Evolutionary conservation across 2,329 filamentous ascomycete genomes (phyloP), one percentile per base, ranked within the genome.

Genomic region (Penicillium sp.): DNA sequence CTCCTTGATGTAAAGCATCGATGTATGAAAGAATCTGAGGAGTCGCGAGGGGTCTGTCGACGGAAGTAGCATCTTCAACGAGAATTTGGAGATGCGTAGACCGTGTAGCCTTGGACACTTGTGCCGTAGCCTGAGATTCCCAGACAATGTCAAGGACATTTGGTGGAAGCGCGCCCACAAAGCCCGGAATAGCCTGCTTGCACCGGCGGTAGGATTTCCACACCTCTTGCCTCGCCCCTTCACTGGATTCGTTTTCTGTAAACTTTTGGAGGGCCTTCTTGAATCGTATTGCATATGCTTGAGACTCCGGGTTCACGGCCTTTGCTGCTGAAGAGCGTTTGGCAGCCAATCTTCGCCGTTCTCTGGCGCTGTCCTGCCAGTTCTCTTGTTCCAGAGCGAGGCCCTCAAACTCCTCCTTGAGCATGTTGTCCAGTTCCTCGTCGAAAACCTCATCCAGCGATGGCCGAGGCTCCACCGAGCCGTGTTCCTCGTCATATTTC

Each of bases 131-230:
- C 54, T 76, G 75, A 1, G 82, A 80, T 38, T 77, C 72, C 86
- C 87, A 92, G 7, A 92, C 66, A 1, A 82, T 65, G n/a, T 79
- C 70, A 81, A 86, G 86, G 4, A 81, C 76, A 13, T 79, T 75
- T 8, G 74, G 62, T 0, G 86, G 80, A n/a, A 90, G 76, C 27
- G 75, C 74, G 31, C 74, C 66, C 69, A 82, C 78, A 52, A 74
- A 74, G 1, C 62, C 66, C 2, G 72, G 65, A 27, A 79, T 59
- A 5, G 68, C 60, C 49, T 73, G 70, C 57, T 77, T 76, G 61
- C 75, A 79, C 27, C 76, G 66, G 28, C 73, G 66, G 61, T 80
- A 80, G 58, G 72, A 73, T 57, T 70, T 75, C 78, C 78, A 80
- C 24, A 77, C 56, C 42, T 71, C 67, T 33, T 70, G 67, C 28